Base-by-base conservation (phyloP, 352 stramenopile genomes). In the Stephanocyclus meneghinianus region DNA sequence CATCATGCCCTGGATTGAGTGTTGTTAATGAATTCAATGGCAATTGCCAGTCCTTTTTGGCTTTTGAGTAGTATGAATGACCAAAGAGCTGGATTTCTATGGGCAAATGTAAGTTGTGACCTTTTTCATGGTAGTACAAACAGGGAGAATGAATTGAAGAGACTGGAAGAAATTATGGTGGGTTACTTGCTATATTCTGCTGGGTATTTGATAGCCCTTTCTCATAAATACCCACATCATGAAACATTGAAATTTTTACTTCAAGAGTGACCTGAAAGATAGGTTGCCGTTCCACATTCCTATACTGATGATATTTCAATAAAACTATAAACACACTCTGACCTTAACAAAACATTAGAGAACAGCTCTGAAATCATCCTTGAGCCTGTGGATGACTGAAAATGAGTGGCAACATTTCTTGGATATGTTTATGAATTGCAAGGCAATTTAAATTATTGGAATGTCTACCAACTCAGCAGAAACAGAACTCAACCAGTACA, bases 31-130 rank as follows among this genome's bases (percentile, higher is more conserved):
- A 80, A 76, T 76, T 66, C 70, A 0, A 90, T 87, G 72, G 32
- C 48, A 15, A 90, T 90, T 76, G 86, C 88, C 47, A 61, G 91
- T 13, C 62, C 81, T 29, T 84, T 86, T 21, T 93, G 83, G 82
- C 65, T 89, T 15, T 84, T 73, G 21, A 80, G 75, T 62, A 42
- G 56, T 32, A 86, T 55, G 26, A 62, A 64, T 9, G 48, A 42
- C 8, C 71, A 80, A 56, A 80, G 79, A 73, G 80, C 88, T 47
- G 76, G 74, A 8, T 67, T 93, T 30, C 60, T 91, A 9, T 93
- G 85, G 82, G 78, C 85, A 9, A 85, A 89, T 60, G 80, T 90
- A 18, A 37, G 21, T 65, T 69, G 89, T 69, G 53, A 66, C 44
- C 44, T 26, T 47, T 9, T 1, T 64, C 61, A 32, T 30, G 42